A percentile compares a stretch with the other conserved stretches of the same genome.
Evolutionary conservation across 2,329 filamentous ascomycete genomes (phyloP).

Genomic region (Cercospora citrullina): DNA sequence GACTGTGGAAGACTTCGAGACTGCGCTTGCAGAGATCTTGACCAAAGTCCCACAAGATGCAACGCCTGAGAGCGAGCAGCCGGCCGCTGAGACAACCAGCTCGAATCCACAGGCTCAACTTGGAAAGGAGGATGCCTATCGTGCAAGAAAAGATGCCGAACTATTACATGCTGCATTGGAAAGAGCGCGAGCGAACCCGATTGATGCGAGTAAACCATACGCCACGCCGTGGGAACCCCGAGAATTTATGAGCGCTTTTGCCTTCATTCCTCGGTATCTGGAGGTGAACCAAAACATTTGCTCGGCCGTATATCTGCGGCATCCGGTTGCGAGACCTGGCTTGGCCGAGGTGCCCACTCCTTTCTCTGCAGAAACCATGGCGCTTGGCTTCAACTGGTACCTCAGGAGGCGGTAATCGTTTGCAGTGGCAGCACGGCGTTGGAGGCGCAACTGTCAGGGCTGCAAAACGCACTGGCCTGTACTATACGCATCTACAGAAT

Average conservation of each 20-base stretch:
- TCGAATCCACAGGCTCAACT: constrained; percentile 31
- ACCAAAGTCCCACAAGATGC: constrained; percentile 49
- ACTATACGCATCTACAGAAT: constrained; percentile 5
- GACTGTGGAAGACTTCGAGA: constrained; percentile 39
- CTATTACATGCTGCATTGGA: constrained; percentile 60
- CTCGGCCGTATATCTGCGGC: constrained; percentile 88
- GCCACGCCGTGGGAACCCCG: constrained; percentile 86
- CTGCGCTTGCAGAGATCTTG: constrained; percentile 39
- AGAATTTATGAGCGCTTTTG: constrained; percentile 85
- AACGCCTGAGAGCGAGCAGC: constrained; percentile 22
- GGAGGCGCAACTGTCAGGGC: constrained; percentile 1
- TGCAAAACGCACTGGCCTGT: not conserved
- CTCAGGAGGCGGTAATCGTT: constrained; percentile 69
- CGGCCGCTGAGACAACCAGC: constrained; percentile 31
- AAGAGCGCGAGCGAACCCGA: constrained; percentile 70
- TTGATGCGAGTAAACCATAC: constrained; percentile 79
- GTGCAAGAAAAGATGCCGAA: constrained; percentile 58
- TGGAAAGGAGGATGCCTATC: constrained; percentile 50
- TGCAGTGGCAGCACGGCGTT: constrained; percentile 4
- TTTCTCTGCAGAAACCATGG: constrained; percentile 68
- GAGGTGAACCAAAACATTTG: constrained; percentile 98
- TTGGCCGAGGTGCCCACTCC: constrained; percentile 75
- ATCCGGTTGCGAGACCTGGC: constrained; percentile 85
- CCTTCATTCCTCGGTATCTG: constrained; percentile 90
- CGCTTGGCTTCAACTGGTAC: constrained; percentile 93